Conservation (phyloP, 2,329 filamentous ascomycete species). For the Exophiala aquamarina region DNA sequence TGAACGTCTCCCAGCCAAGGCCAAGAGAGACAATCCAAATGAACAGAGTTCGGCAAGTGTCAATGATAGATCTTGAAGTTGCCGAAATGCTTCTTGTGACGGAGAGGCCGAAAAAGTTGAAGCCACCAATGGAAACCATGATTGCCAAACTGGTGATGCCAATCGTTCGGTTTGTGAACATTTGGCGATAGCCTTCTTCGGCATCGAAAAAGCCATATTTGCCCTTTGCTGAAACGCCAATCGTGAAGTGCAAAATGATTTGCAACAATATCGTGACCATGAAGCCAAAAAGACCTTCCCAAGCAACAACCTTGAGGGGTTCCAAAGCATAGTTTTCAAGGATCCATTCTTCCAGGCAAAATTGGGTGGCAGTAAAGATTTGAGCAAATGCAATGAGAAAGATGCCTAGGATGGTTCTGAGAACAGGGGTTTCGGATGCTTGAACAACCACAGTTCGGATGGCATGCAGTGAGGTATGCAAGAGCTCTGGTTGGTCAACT, state of each 20-base stretch:
- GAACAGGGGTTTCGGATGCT: constrained; percentile 54
- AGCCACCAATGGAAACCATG: constrained; percentile 98
- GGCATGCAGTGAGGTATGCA: constrained; percentile 29
- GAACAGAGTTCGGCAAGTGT: constrained; percentile 95
- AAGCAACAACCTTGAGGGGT: constrained; percentile 88
- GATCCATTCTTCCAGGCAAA: constrained; percentile 93
- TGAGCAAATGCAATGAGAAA: constrained; percentile 90
- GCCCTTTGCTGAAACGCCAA: constrained; percentile 74
- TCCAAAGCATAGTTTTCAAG: constrained; percentile 76
- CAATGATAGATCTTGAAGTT: constrained; percentile 91
- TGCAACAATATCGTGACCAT: constrained; percentile 74
- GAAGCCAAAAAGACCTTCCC: constrained; percentile 94
- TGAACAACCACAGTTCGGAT: constrained; percentile 42
- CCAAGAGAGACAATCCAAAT: constrained; percentile 96
- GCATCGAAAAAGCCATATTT: constrained; percentile 86
- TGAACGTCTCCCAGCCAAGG: constrained; percentile 95
- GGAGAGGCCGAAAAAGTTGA: constrained; percentile 97
- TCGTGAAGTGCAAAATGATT: constrained; percentile 71
- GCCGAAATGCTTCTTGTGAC: constrained; percentile 88
- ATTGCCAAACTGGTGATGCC: constrained; percentile 79
- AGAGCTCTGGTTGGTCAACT: constrained; percentile 34
- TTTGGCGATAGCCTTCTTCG: constrained; percentile 77
- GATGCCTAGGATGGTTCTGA: constrained; percentile 77
- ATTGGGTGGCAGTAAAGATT: constrained; percentile 95
- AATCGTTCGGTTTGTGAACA: constrained; percentile 70